Base-by-base conservation (phyloP, 2,329 filamentous ascomycete species). In the Pseudomassariella vexata region DNA sequence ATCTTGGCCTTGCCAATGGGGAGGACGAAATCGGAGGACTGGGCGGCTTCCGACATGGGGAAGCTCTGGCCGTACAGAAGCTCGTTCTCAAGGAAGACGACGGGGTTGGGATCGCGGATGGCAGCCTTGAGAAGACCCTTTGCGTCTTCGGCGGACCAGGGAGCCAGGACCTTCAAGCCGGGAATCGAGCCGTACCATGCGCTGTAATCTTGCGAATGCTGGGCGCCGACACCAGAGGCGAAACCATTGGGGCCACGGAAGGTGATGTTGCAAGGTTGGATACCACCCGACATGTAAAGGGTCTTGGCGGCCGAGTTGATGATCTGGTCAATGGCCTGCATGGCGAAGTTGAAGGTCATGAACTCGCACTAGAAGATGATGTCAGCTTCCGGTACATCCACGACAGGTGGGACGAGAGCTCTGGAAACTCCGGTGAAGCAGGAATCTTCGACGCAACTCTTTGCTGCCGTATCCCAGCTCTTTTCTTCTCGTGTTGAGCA, bases 311-410 rank as follows among this genome's bases (percentile, higher is more conserved):
- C 92, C 30, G 90, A 96, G 80, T 98, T 98, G 79, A 98, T 89
- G 60, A 98, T 86, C 65, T 98, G 92, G 63, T 98, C 92, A 65
- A 98, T 98, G 60, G 92, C 87, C 72, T 98, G 92, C 92, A 98
- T 98, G 64, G 92, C 90, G 61, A 96, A 96, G 79, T 98, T 98
- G 80, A 95, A 96, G 56, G 92, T 98, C 92, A 98, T 98, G 76
- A 98, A 98, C 72, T 98, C 92, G 77, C 85, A 92, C n/a, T n/a
- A n/a, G n/a, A n/a, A n/a, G n/a, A n/a, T n/a, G n/a, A n/a, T n/a
- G n/a, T n/a, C n/a, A n/a, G n/a, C n/a, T n/a, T n/a, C n/a, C n/a
- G n/a, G n/a, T n/a, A n/a, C n/a, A n/a, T n/a, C n/a, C n/a, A n/a
- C n/a, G n/a, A n/a, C n/a, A n/a, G n/a, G n/a, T n/a, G n/a, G n/a